Evolutionary conservation across 169 alveolate genomes (phyloP).

Genomic region (Theileria equi): DNA sequence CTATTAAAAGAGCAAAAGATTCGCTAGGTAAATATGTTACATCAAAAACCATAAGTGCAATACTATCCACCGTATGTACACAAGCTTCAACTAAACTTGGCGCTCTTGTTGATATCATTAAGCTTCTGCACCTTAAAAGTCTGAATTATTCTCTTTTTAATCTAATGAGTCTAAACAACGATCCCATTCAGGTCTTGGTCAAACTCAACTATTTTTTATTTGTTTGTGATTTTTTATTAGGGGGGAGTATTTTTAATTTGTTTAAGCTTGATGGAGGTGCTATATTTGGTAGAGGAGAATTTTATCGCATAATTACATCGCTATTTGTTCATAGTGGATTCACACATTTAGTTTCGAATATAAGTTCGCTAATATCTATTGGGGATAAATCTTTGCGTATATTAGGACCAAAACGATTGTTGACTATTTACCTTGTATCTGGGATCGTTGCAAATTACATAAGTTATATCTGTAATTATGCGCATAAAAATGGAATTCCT

Average conservation of each 20-base stretch:
- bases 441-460: conserved; percentile 55
- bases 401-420: conserved; percentile 30
- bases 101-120: conserved; percentile 3
- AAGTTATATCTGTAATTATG: conserved; percentile 55
- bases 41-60: too few relatives aligned
- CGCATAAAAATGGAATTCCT: conserved; percentile 54
- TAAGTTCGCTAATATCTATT: conserved; percentile 34
- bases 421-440: conserved; percentile 31
- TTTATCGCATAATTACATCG: conserved; percentile 51
- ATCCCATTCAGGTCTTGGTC: conserved; percentile 1
- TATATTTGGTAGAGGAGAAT: conserved; percentile 36
- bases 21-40: too few relatives aligned
- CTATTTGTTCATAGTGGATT: conserved; percentile 54
- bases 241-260: conserved; percentile 1
- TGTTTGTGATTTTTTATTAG: conserved; percentile 3
- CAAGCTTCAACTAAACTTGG: too few relatives aligned
- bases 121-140: conserved; percentile 13
- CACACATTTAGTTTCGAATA: conserved; percentile 43
- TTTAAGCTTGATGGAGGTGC: conserved; percentile 12
- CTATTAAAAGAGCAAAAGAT: too few relatives aligned
- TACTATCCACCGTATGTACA: too few relatives aligned
- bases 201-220: conserved; percentile 7
- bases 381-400: conserved; percentile 24
- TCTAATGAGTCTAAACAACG: conserved; percentile 3
- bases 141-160: conserved; percentile 6